Evolutionary conservation across 345 rosid species (phyloP).

Genomic region (Melaleuca alternifolia): DNA sequence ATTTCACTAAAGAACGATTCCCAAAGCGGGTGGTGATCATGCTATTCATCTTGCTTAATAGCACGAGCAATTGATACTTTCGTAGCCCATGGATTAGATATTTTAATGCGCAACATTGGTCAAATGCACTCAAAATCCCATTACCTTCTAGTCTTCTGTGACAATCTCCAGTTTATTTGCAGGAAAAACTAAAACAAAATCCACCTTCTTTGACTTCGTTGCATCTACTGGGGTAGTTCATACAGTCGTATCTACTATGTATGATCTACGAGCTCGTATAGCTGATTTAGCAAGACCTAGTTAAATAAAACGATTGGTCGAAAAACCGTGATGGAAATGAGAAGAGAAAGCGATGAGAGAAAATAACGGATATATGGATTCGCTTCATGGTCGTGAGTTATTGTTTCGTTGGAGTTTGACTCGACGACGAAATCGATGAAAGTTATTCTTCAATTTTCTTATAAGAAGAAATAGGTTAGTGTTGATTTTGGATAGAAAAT

Average conservation of each 20-base stretch:
- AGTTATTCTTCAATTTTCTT: too few relatives aligned
- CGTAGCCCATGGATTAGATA: neutral
- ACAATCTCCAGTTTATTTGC: neutral
- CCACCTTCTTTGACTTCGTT: neutral
- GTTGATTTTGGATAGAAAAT: neutral
- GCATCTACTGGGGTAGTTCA: neutral
- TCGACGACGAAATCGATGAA: too few relatives aligned
- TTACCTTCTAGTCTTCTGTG: neutral
- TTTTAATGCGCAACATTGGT: neutral
- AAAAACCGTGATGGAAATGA: neutral
- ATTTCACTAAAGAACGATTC: neutral
- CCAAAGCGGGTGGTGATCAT: neutral
- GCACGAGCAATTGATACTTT: neutral
- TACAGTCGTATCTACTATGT: neutral
- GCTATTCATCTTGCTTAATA: neutral
- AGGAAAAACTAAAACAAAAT: neutral
- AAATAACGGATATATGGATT: neutral
- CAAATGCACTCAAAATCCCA: neutral
- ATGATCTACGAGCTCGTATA: neutral
- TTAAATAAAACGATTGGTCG: neutral
- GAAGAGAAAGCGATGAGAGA: neutral
- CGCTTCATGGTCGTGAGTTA: neutral
- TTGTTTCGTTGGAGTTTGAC: too few relatives aligned
- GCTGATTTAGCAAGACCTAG: neutral
- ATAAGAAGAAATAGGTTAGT: too few relatives aligned